These are phyloP conservation scores for Cinchona pubescens DNA, from an alignment of 257 asterid genomes.

Conservation along the genomic window DNA sequence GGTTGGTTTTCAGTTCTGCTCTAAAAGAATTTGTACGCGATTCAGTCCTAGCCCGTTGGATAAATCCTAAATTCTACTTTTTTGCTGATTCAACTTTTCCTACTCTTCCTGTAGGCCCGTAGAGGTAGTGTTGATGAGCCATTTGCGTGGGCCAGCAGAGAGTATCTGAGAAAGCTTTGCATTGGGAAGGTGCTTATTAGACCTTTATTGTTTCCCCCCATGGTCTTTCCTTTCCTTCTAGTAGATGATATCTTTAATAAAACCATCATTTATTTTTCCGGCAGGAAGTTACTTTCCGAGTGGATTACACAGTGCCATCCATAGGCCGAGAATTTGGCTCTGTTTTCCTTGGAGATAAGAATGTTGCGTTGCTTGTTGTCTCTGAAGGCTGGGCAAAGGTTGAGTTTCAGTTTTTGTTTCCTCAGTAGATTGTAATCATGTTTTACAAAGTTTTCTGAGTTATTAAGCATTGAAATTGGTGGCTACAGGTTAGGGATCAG, in stretches of 20 bases:
- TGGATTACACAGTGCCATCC: constrained; percentile 82
- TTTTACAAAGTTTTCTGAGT: background rate
- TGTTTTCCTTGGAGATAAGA: constrained; percentile 75
- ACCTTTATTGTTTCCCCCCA: constrained; percentile 3
- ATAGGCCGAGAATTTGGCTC: constrained; percentile 92
- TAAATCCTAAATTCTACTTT: background rate
- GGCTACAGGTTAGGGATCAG: constrained; percentile 77
- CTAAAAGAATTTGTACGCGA: background rate
- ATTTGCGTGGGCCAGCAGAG: constrained; percentile 97
- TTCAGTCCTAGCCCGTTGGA: background rate
- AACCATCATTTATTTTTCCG: background rate
- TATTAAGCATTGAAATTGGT: background rate
- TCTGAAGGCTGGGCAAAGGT: constrained; percentile 99
- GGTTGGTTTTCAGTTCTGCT: background rate
- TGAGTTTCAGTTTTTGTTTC: constrained; percentile 2
- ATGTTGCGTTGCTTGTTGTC: constrained; percentile 70
- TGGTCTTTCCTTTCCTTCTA: background rate
- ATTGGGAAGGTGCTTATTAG: constrained; percentile 72
- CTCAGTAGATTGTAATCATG: constrained; percentile 1
- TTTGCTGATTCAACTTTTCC: background rate
- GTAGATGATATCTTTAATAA: background rate
- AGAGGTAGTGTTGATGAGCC: constrained; percentile 89
- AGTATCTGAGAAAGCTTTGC: constrained; percentile 79
- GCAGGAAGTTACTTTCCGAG: constrained; percentile 87
- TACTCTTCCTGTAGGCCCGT: constrained; percentile 54